Conservation (phyloP, 345 rosid species). For the Punica granatum region DNA sequence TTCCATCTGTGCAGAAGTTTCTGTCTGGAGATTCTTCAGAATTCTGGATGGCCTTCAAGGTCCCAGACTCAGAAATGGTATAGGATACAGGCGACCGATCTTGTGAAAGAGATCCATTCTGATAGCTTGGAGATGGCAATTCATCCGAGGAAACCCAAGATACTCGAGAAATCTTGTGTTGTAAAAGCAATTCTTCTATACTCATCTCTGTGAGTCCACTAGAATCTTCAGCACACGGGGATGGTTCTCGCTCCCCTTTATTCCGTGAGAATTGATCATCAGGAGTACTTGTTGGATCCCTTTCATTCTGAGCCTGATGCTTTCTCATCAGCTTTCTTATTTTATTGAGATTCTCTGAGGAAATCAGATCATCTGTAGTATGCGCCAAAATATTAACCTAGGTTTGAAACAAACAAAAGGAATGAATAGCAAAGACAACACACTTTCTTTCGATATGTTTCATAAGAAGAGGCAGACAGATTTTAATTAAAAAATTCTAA, state of each 20-base stretch:
- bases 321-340: slow-evolving; percentile 63
- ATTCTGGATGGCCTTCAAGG: too few species aligned
- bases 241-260: slow-evolving; percentile 19
- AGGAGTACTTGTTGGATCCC: slow-evolving; percentile 14
- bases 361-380: slow-evolving; percentile 63
- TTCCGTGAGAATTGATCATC: slow-evolving; percentile 21
- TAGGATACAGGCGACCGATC: slow-evolving; percentile 19
- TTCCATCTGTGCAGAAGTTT: slow-evolving; percentile 22
- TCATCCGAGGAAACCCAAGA: slow-evolving; percentile 30
- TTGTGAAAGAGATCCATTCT: slow-evolving; percentile 25
- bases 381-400: slow-evolving; percentile 88
- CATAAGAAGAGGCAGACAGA: background rate
- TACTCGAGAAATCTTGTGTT: slow-evolving; percentile 24
- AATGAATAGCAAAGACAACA: slow-evolving; percentile 15
- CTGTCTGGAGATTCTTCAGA: slow-evolving; percentile 23
- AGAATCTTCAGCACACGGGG: slow-evolving; percentile 18
- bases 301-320: slow-evolving; percentile 35
- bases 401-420: slow-evolving; percentile 19
- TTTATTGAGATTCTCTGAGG: slow-evolving; percentile 68
- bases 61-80: too few species aligned
- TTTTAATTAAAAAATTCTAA: background rate
- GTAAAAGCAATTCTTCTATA: slow-evolving; percentile 24
- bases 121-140: slow-evolving; percentile 12
- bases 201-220: slow-evolving; percentile 22
- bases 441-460: background rate